phyloP scores from a whole-genome alignment of 495 filamentous ascomycete species.

The Penicillium lividum region DNA sequence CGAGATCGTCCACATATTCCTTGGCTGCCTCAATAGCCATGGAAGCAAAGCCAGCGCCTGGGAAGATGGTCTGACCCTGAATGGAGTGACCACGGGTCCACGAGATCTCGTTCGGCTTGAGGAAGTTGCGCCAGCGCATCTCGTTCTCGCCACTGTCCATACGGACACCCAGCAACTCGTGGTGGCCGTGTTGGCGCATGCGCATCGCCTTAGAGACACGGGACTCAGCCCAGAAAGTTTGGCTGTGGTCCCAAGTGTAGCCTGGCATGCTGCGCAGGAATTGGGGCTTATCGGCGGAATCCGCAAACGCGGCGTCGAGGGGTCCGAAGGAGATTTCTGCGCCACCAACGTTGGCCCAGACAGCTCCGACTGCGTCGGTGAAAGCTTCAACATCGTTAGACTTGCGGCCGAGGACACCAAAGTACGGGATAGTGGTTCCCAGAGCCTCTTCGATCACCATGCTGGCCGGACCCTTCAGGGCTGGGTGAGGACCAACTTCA shows the following conservation, averaged over 20 bases:
- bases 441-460: background rate
- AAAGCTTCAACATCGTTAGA: background rate
- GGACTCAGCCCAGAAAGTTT: conserved; percentile 47
- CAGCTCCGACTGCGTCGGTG: background rate
- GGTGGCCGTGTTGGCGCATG: background rate
- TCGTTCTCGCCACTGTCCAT: background rate
- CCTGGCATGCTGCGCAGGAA: conserved; percentile 32
- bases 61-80: background rate
- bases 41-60: conserved; percentile 1
- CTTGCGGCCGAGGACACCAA: background rate
- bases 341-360: background rate
- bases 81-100: background rate
- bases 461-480: conserved; percentile 1
- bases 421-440: background rate
- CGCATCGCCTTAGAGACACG: conserved; percentile 23
- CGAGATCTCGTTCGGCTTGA: background rate
- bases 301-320: background rate
- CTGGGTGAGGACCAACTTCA: conserved; percentile 23
- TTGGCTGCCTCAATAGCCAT: conserved; percentile 4
- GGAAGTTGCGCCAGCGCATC: conserved; percentile 1
- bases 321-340: background rate
- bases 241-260: conserved; percentile 51
- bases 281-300: background rate
- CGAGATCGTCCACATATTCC: background rate
- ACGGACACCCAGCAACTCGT: background rate